phyloP scores from a whole-genome alignment of 257 asterid genomes.

The Capsicum baccatum region DNA sequence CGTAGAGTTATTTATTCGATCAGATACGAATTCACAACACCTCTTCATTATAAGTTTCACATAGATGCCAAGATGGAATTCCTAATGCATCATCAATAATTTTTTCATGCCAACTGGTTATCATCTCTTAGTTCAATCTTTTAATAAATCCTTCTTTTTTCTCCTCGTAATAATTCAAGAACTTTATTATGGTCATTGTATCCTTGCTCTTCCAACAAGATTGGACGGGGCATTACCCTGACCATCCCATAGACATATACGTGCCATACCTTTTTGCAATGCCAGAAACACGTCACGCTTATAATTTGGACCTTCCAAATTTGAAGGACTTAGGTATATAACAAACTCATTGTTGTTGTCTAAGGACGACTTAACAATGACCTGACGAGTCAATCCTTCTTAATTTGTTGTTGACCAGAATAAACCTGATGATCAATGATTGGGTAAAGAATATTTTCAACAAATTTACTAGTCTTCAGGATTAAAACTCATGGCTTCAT shows the following conservation, averaged over 20 bases:
- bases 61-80: no score
- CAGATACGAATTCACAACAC: no score
- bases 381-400: constrained; percentile 35
- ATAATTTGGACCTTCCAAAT: constrained; percentile 45
- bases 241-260: constrained; percentile 66
- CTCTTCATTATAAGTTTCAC: no score
- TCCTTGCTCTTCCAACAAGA: constrained; percentile 48
- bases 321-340: constrained; percentile 44
- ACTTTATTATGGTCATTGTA: constrained; percentile 43
- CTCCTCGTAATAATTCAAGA: constrained; percentile 51
- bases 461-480: constrained; percentile 48
- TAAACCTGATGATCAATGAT: neutral
- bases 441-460: constrained; percentile 57
- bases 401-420: neutral
- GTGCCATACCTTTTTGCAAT: constrained; percentile 51
- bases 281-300: constrained; percentile 40
- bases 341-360: constrained; percentile 37
- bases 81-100: no score
- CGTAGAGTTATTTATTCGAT: no score
- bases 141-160: constrained; percentile 61
- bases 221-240: constrained; percentile 44
- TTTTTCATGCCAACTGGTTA: constrained; percentile 57
- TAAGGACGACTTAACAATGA: constrained; percentile 32
- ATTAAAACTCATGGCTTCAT: constrained; percentile 54
- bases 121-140: constrained; percentile 64